phyloP scores from a whole-genome alignment of 2,329 filamentous ascomycete genomes.

The Metarhizium album region DNA sequence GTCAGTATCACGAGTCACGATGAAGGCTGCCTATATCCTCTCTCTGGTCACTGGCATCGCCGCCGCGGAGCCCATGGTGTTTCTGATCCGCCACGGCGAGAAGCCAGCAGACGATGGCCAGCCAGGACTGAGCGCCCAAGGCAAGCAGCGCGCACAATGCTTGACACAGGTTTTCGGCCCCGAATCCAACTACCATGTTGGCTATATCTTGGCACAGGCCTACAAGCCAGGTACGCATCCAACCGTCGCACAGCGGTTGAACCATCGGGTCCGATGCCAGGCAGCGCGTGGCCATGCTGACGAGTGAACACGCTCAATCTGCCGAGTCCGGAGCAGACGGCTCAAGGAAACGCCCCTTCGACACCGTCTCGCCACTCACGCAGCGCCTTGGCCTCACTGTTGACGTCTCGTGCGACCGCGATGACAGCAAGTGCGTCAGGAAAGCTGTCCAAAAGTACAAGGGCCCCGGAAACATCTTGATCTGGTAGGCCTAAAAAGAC shows the following conservation, averaged over 20 bases:
- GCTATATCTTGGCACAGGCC: constrained; percentile 45
- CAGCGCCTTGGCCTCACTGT: constrained; percentile 42
- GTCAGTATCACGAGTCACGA: too few species aligned
- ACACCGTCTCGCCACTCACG: constrained; percentile 47
- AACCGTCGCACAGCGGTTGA: neutral
- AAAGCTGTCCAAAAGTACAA: constrained; percentile 35
- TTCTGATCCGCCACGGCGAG: constrained; percentile 54
- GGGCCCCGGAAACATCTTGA: constrained; percentile 45
- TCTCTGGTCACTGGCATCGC: constrained; percentile 11
- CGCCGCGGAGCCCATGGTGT: constrained; percentile 36
- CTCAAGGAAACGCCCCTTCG: constrained; percentile 38
- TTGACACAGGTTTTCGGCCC: constrained; percentile 45
- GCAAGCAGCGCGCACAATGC: constrained; percentile 47
- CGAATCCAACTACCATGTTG: constrained; percentile 41
- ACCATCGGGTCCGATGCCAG: too few species aligned
- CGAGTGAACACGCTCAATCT: neutral
- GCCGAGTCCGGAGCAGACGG: constrained; percentile 35
- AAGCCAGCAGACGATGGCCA: constrained; percentile 40
- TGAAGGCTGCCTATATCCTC: constrained; percentile 13
- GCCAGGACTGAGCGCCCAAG: constrained; percentile 36
- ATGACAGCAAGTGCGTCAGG: constrained; percentile 43
- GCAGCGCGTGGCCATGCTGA: neutral
- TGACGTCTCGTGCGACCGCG: constrained; percentile 44
- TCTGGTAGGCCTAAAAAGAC: constrained; percentile 30
- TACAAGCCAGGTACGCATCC: constrained; percentile 32